Percentiles rank a stretch among this genome's conserved stretches.
phyloP scores from a whole-genome alignment of 2,329 filamentous ascomycete genomes.

The Phialemoniopsis sp. region DNA sequence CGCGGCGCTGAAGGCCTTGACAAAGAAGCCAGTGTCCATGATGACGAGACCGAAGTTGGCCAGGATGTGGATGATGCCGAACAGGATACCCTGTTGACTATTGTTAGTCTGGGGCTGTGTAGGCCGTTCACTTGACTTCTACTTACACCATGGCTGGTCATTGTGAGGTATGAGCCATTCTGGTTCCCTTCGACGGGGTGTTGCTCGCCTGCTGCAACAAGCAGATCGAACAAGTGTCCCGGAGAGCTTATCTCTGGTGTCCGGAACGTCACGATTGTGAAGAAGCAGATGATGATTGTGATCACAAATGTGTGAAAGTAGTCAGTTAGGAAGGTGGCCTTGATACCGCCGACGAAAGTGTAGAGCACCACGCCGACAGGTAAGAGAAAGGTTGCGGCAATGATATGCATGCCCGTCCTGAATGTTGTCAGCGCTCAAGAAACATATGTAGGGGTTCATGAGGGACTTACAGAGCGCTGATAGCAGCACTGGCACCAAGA shows the following conservation, averaged over 20 bases:
- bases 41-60: conserved; percentile 44
- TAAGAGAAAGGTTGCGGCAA: conserved; percentile 39
- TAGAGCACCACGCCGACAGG: conserved; percentile 42
- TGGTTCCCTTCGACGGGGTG: conserved; percentile 41
- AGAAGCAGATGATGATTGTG: conserved; percentile 42
- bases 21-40: conserved; percentile 50
- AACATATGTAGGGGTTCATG: no score
- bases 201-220: conserved; percentile 32
- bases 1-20: conserved; percentile 45
- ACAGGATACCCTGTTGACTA: conserved; percentile 35
- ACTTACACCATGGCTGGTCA: no score
- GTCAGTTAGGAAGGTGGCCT: conserved; percentile 44
- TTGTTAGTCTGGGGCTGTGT: no score
- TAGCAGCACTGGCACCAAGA: conserved; percentile 19
- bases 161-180: conserved; percentile 38
- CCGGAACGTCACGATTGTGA: conserved; percentile 37
- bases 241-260: conserved; percentile 35
- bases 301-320: conserved; percentile 42
- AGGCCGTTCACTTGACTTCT: no score
- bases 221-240: conserved; percentile 38
- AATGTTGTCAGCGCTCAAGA: no score
- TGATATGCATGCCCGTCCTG: conserved; percentile 42
- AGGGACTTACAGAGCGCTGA: conserved; percentile 35
- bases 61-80: conserved; percentile 40
- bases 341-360: conserved; percentile 41